Percentiles rank a stretch among this genome's conserved stretches.
These are phyloP conservation scores for Passiflora organensis DNA, from an alignment of 345 rosid species.

Conservation along the genomic window DNA sequence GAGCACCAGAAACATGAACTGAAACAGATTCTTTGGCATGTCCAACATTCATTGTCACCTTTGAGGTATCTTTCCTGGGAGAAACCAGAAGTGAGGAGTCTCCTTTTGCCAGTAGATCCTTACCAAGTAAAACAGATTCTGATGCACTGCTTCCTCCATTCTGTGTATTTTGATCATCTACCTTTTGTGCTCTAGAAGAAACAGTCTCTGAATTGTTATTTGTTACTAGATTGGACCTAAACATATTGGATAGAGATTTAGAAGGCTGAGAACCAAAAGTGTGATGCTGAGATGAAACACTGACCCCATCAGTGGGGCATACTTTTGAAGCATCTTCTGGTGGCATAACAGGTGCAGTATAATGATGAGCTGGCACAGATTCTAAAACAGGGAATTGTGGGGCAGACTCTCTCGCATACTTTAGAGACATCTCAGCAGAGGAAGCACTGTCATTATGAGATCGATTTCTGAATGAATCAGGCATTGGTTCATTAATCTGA, in stretches of 20 bases:
- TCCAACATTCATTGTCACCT: constrained; percentile 15
- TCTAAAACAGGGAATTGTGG: constrained; percentile 48
- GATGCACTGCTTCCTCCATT: constrained; percentile 31
- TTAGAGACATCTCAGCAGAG: constrained; percentile 38
- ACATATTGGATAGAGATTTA: constrained; percentile 26
- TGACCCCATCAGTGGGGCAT: constrained; percentile 33
- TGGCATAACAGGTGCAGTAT: constrained; percentile 29
- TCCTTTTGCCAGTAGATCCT: constrained; percentile 38
- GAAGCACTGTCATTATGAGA: constrained; percentile 25
- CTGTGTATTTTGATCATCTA: constrained; percentile 32
- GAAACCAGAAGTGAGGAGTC: constrained; percentile 18
- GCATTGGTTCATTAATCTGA: constrained; percentile 39
- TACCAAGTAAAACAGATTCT: constrained; percentile 30
- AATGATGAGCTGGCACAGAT: constrained; percentile 38
- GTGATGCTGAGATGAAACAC: constrained; percentile 36
- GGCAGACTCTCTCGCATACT: constrained; percentile 26
- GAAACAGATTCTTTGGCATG: constrained; percentile 30
- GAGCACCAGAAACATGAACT: constrained; percentile 20
- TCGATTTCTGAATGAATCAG: constrained; percentile 17
- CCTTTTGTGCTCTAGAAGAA: constrained; percentile 32
- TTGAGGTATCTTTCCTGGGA: constrained; percentile 19
- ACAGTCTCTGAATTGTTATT: constrained; percentile 35
- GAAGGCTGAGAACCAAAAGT: constrained; percentile 36
- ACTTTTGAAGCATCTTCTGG: constrained; percentile 38
- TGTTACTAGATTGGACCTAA: constrained; percentile 31